Evolutionary conservation across 768 basidiomycete genomes (phyloP).

Genomic region (Agaricus sinodeliciosus): DNA sequence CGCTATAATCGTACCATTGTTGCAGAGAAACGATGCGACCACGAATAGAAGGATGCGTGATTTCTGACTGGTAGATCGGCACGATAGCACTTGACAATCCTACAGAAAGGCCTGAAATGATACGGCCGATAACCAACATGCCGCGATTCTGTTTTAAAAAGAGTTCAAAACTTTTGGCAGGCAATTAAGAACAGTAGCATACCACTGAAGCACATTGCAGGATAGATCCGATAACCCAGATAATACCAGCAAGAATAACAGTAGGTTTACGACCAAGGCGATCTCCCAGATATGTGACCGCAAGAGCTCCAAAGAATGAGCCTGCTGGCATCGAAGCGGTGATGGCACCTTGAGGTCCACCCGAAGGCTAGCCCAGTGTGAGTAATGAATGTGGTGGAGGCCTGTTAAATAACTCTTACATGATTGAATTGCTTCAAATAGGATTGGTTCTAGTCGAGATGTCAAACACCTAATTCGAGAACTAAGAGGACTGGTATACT

Average conservation of each 20-base stretch:
- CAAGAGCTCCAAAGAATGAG: constrained; percentile 59
- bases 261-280: constrained; percentile 58
- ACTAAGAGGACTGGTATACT: constrained; percentile 1
- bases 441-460: constrained; percentile 25
- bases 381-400: not conserved
- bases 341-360: constrained; percentile 61
- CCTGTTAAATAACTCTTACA: constrained; percentile 18
- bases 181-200: constrained; percentile 12
- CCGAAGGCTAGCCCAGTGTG: constrained; percentile 30
- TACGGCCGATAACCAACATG: constrained; percentile 69
- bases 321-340: constrained; percentile 78
- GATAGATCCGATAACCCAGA: constrained; percentile 70
- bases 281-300: constrained; percentile 60
- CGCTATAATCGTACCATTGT: constrained; percentile 40
- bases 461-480: not conserved
- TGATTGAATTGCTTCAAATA: constrained; percentile 30
- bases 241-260: constrained; percentile 56
- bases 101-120: constrained; percentile 63
- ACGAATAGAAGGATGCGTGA: constrained; percentile 64
- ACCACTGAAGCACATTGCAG: constrained; percentile 60
- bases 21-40: constrained; percentile 73
- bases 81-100: constrained; percentile 62
- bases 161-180: not conserved
- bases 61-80: constrained; percentile 71
- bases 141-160: constrained; percentile 45